Conservation (phyloP, 306 rosid genomes). For the Citrullus mucosospermus region DNA sequence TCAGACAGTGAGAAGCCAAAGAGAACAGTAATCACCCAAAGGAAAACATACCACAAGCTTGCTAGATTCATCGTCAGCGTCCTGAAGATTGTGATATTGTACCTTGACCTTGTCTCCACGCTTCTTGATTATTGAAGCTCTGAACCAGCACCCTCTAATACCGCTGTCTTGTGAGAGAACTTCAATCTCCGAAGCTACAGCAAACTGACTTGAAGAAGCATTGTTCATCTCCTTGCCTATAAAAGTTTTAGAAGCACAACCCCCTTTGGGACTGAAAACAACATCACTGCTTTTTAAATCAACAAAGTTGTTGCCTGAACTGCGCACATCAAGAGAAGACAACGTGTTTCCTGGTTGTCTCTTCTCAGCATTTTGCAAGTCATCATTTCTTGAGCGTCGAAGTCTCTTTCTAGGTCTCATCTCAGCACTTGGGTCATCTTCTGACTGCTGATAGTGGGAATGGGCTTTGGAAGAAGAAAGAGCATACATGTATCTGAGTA, state of each 20-base stretch:
- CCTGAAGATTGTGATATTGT: slow-evolving; percentile 57
- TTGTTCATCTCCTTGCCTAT: slow-evolving; percentile 14
- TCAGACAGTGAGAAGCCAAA: not conserved
- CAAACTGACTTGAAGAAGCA: slow-evolving; percentile 10
- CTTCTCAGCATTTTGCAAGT: not conserved
- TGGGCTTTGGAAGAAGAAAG: slow-evolving; percentile 25
- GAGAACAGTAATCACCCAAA: not conserved
- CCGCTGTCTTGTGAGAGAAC: slow-evolving; percentile 89
- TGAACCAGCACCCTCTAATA: slow-evolving; percentile 83
- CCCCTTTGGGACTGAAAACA: slow-evolving; percentile 10
- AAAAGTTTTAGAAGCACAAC: slow-evolving; percentile 6
- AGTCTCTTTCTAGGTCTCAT: slow-evolving; percentile 56
- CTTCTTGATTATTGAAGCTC: slow-evolving; percentile 58
- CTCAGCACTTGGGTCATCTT: slow-evolving; percentile 16
- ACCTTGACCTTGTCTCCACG: slow-evolving; percentile 65
- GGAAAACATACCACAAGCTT: slow-evolving; percentile 56
- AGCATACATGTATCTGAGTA: slow-evolving; percentile 45
- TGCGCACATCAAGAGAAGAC: slow-evolving; percentile 2
- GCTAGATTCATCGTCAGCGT: slow-evolving; percentile 55
- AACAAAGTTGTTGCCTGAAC: slow-evolving; percentile 1
- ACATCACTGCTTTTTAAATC: slow-evolving; percentile 15
- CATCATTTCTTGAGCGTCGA: slow-evolving; percentile 16
- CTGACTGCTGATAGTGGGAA: slow-evolving; percentile 32
- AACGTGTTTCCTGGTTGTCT: slow-evolving; percentile 13
- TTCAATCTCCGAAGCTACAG: slow-evolving; percentile 56